Conservation (phyloP, 1,139 yeast genomes). For the Nakaseomyces sp. region DNA sequence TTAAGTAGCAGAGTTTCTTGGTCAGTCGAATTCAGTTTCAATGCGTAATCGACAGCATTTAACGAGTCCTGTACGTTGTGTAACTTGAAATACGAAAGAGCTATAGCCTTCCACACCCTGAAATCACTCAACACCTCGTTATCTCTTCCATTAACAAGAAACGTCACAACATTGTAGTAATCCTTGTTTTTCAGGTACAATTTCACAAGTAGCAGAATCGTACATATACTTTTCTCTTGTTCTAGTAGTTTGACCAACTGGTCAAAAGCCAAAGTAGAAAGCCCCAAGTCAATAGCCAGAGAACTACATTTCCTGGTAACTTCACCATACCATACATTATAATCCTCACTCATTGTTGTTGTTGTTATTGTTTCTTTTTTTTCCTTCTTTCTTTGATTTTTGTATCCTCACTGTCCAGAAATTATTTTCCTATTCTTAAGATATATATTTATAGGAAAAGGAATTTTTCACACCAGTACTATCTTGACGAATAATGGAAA, state of each 20-base stretch:
- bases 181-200: constrained; percentile 1
- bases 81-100: constrained; percentile 3
- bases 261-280: constrained; percentile 2
- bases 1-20: constrained; percentile 3
- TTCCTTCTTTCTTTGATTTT: not conserved
- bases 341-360: constrained; percentile 3
- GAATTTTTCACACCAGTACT: no score
- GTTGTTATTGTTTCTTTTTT: not conserved
- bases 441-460: no score
- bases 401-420: no score
- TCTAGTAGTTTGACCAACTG: constrained; percentile 3
- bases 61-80: constrained; percentile 4
- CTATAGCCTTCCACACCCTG: constrained; percentile 5
- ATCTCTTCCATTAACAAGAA: constrained; percentile 4
- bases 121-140: constrained; percentile 1
- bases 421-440: no score
- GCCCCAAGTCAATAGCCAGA: constrained; percentile 2
- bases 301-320: constrained; percentile 4
- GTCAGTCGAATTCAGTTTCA: not conserved
- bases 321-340: constrained; percentile 1
- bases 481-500: no score
- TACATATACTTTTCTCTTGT: constrained; percentile 2
- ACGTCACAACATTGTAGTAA: constrained; percentile 2
- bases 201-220: not conserved
- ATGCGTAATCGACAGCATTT: constrained; percentile 3